Evolutionary conservation across 306 rosid genomes (phyloP), one percentile per base, ranked within the genome.

Genomic region (Rosa chinensis): DNA sequence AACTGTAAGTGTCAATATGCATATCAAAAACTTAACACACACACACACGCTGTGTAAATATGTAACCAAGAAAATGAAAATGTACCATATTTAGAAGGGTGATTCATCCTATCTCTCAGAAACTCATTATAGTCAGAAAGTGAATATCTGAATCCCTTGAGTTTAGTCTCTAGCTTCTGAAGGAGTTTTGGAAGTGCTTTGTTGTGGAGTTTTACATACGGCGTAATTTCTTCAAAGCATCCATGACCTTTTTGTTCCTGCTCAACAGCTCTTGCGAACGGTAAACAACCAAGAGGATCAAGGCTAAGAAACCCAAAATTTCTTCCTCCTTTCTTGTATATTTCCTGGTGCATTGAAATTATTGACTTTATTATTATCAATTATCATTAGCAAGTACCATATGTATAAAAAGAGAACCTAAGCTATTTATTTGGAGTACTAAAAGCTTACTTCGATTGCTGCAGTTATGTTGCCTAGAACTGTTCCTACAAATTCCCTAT

Each of bases 241-340:
- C 17, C 40, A 2, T 9, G 23, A 52, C 73, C 63, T 1, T 42
- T 39, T 4, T 49, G 18, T 32, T 7, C 75, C 13, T 55, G 62
- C 62, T 6, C 62, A 6, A 40, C 5, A 50, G 56, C 71, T 59
- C 73, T 80, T 32, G 48, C 4, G 5, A 0, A 37, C 0, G 88
- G 84, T 23, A 67, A 49, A 52, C 84, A 73, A 5, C 52, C 82
- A 11, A 85, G 21, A 25, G 84, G 72, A 66, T 59, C 63, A 23
- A 77, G 13, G 40, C 56, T 80, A 49, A 62, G 37, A 18, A 77
- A 64, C 12, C 52, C 84, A 74, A 86, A 79, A 52, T 83, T 86
- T 55, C 89, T 86, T 42, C 84, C 86, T 23, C 89, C 84, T 9
- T 45, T 21, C 35, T 69, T 39, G 48, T 77, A 69, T 72, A 82